phyloP scores from a whole-genome alignment of 129 eudicot genomes.

The Mikania micrantha region DNA sequence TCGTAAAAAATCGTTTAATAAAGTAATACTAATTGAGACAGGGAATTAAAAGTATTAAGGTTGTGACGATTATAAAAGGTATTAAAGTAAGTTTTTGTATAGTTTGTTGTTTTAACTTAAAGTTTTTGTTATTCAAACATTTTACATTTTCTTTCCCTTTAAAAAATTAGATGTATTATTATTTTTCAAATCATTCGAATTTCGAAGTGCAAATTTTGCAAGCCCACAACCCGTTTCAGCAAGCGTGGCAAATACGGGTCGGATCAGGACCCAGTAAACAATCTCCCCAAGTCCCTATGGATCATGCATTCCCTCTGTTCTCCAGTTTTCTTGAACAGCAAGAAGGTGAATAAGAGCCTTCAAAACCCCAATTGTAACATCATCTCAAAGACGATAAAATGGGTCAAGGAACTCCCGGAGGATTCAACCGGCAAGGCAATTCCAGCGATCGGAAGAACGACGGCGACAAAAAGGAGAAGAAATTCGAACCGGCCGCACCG shows the following conservation, averaged over 20 bases:
- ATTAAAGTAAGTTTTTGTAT: too few relatives aligned
- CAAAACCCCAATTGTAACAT: constrained; percentile 8
- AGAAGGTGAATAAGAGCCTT: constrained; percentile 14
- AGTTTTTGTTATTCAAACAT: too few relatives aligned
- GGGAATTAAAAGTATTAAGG: too few relatives aligned
- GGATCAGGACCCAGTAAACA: not conserved
- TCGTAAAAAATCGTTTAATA: too few relatives aligned
- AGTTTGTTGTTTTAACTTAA: too few relatives aligned
- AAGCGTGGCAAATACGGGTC: not conserved
- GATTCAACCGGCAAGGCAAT: constrained; percentile 54
- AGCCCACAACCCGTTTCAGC: not conserved
- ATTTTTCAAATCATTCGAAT: too few relatives aligned
- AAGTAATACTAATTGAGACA: too few relatives aligned
- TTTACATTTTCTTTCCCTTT: too few relatives aligned
- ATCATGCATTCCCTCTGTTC: not conserved
- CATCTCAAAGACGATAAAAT: constrained; percentile 6
- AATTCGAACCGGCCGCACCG: constrained; percentile 83
- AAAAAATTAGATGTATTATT: too few relatives aligned
- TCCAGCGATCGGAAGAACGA: constrained; percentile 64
- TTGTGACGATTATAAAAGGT: too few relatives aligned
- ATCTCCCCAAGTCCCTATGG: not conserved
- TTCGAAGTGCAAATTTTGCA: too few relatives aligned
- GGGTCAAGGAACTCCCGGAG: constrained; percentile 95
- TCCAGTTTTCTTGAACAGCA: constrained; percentile 28
- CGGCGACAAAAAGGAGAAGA: constrained; percentile 85